Base-by-base conservation (phyloP, 345 rosid genomes). In the Kandelia obovata region DNA sequence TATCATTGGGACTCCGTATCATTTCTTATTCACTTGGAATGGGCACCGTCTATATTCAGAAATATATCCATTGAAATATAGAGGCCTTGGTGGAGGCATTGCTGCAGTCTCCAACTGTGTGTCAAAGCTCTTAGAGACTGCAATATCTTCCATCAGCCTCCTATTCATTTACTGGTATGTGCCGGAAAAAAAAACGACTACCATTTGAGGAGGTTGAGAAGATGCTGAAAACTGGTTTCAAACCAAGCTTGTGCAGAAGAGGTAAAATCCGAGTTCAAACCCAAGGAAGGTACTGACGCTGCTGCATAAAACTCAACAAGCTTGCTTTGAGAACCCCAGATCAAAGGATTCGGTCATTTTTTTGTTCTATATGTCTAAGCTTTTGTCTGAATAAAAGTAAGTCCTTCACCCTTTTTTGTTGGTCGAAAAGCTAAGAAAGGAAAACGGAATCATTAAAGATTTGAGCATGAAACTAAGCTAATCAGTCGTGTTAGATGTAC, bases 11-110 rank as follows among this genome's bases (percentile, higher is more conserved):
- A 6, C 53, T 84, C 19, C 88, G 91, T 78, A 94, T 94, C 47
- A 68, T 94, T 11, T 35, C 73, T 20, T 94, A 86, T 56, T 83
- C 98, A 0, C 97, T 95, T 1, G 93, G 98, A 17, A 89, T 94
- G 95, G 98, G 98, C 1, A 87, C 98, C 0, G 90, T 80, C n/a
- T n/a, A n/a, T n/a, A 94, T 82, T 94, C 98, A 11, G 97, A 91
- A 82, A 94, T 94, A 26, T 94, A 94, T 72, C 98, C 97, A 0
- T 72, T 94, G 43, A 80, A 82, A 56, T 94, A 94, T 49, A 81
- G 98, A 85, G 98, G 96, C 1, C 20, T 89, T 5, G 93, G 97
- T 0, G 98, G 96, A 72, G 97, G 97, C 4, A 87, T 94, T 5
- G 97, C 97, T 0, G 96, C 97, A 0, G 96, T 91, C 3, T 28